These are phyloP conservation scores for Lactarius tabidus DNA, from an alignment of 768 basidiomycete species.

Conservation along the genomic window DNA sequence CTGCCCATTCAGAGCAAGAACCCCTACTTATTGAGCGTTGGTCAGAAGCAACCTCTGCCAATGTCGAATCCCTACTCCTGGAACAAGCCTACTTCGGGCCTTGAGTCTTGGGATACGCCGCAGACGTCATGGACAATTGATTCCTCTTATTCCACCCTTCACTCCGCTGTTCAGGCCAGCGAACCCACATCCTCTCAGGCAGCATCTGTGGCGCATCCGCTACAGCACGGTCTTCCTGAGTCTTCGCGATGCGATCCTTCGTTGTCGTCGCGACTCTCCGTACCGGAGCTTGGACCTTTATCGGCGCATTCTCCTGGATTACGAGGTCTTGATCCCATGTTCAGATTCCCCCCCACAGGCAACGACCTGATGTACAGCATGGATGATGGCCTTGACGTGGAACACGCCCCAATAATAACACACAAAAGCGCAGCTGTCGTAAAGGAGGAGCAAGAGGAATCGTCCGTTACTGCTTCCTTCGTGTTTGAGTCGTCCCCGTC, in stretches of 20 bases:
- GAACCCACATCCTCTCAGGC: conserved; percentile 15
- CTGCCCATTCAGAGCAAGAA: conserved; percentile 24
- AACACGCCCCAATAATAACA: conserved; percentile 12
- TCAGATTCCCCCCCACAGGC: conserved; percentile 16
- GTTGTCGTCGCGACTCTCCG: conserved; percentile 16
- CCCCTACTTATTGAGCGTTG: conserved; percentile 18
- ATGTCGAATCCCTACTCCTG: conserved; percentile 23
- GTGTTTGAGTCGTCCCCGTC: conserved; percentile 25
- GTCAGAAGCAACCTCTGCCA: conserved; percentile 12
- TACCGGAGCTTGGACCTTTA: conserved; percentile 15
- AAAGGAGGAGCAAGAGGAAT: conserved; percentile 24
- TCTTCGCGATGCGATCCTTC: conserved; percentile 22
- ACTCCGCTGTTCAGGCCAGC: conserved; percentile 19
- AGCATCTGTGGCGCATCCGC: conserved; percentile 10
- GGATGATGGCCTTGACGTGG: conserved; percentile 19
- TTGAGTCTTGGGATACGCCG: conserved; percentile 17
- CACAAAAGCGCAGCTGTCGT: conserved; percentile 14
- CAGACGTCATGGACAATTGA: conserved; percentile 26
- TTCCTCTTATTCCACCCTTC: conserved; percentile 23
- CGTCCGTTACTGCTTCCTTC: conserved; percentile 19
- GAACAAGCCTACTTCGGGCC: conserved; percentile 20
- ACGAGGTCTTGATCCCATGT: conserved; percentile 18
- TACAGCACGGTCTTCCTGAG: conserved; percentile 21
- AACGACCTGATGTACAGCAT: conserved; percentile 19
- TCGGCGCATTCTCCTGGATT: conserved; percentile 19